Base-by-base conservation (phyloP, 2,329 filamentous ascomycete genomes). In the Phaeoacremonium minimum region DNA sequence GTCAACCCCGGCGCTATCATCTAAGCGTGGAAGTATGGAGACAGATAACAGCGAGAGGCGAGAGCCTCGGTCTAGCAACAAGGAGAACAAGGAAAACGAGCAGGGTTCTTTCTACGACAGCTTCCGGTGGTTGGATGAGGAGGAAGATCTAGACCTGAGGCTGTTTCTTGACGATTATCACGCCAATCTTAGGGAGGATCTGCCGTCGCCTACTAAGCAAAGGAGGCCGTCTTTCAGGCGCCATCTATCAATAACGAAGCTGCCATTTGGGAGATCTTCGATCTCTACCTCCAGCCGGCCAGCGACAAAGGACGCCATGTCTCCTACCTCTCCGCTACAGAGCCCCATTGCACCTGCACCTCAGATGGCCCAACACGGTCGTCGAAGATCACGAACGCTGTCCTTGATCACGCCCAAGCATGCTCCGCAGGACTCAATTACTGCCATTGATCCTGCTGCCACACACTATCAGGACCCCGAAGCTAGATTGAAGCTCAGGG, bases 401-500 rank as follows among this genome's bases (percentile, higher is more conserved):
- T 77, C 67, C 26, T 64, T 75, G 39, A 77, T 79, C 28, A 64
- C 66, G 4, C 63, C 71, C 20, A 70, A 60, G 48, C 69, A 74
- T 38, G 41, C 48, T n/a, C 48, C 56, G 2, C 58, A 68, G 18
- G 64, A 65, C 2, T 71, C 67, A 1, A 53, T 68, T 11, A 62
- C 70, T 2, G 71, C 70, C 15, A 77, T 86, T 40, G 87, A 94
- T 49, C 74, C 83, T 5, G 71, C 75, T 20, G 85, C 87, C 4
- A 78, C 86, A 26, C 85, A 95, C 61, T 96, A 95, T 53, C 87
- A 88, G 56, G 89, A 96, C 49, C 88, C 89, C 0, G 87, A 95
- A 55, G 87, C 90, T 28, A 79, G 91, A 20, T 72, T 87, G 49
- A 95, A 94, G 61, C 69, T 97, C 15, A 81, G 89, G 11, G 80